phyloP scores from a whole-genome alignment of 2,329 filamentous ascomycete species.

The Polytolypa hystricis region DNA sequence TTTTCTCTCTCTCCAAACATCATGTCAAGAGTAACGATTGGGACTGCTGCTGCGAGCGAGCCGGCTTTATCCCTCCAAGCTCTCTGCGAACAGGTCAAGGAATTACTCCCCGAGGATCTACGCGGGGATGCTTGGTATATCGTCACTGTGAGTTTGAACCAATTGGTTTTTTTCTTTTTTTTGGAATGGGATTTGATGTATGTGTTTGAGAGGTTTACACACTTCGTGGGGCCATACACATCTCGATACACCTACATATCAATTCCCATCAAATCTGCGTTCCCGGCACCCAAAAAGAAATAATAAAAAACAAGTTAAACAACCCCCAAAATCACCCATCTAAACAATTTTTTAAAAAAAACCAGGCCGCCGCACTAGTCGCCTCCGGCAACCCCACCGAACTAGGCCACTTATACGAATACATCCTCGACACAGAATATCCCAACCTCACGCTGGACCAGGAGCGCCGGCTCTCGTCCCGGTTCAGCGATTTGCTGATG shows the following conservation, averaged over 20 bases:
- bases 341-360: not conserved
- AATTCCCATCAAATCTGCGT: conserved; percentile 20
- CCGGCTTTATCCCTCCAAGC: not conserved
- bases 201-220: too few relatives aligned
- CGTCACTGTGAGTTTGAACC: conserved; percentile 25
- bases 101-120: conserved; percentile 34
- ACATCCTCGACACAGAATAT: conserved; percentile 13
- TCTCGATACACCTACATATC: too few relatives aligned
- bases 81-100: conserved; percentile 18
- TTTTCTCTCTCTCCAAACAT: too few relatives aligned
- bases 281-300: not conserved
- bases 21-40: too few relatives aligned
- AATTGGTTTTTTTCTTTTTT: too few relatives aligned
- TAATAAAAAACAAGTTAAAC: not conserved
- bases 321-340: not conserved
- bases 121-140: conserved; percentile 50
- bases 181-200: too few relatives aligned
- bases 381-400: conserved; percentile 17
- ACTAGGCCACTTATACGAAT: conserved; percentile 19
- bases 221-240: too few relatives aligned
- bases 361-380: conserved; percentile 18
- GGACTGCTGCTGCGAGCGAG: too few relatives aligned
- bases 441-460: conserved; percentile 9
- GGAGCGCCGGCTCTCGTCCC: conserved; percentile 11
- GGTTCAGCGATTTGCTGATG: conserved; percentile 20